Percentiles rank a stretch among this genome's conserved stretches.
phyloP scores from a whole-genome alignment of 2,329 filamentous ascomycete genomes.

The Pyrenochaeta sp. region DNA sequence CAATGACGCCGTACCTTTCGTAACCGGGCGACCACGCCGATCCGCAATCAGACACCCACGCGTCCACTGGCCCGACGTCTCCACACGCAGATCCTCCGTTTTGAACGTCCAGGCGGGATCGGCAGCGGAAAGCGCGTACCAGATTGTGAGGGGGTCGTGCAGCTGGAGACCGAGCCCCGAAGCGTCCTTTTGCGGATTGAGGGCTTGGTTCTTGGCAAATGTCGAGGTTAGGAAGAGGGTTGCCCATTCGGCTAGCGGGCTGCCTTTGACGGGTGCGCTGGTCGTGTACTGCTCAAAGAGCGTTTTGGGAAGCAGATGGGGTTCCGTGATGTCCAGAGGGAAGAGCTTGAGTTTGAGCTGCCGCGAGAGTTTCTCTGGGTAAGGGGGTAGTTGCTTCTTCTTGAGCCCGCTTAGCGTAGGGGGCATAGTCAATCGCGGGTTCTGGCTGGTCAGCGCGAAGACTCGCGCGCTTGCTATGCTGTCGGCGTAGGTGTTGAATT shows the following conservation, averaged over 20 bases:
- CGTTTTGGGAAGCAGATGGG: conserved; percentile 53
- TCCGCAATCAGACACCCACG: conserved; percentile 90
- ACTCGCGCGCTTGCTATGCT: conserved; percentile 58
- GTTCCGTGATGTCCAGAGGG: conserved; percentile 58
- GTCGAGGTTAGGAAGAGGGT: conserved; percentile 56
- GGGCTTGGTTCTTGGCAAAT: conserved; percentile 55
- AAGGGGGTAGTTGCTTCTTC: conserved; percentile 43
- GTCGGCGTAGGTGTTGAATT: conserved; percentile 97
- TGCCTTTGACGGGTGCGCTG: conserved; percentile 36
- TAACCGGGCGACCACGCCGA: conserved; percentile 67
- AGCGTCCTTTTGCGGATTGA: conserved; percentile 47
- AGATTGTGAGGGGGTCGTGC: conserved; percentile 57
- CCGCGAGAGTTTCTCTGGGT: conserved; percentile 53
- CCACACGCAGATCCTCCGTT: conserved; percentile 82
- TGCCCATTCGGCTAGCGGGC: conserved; percentile 57
- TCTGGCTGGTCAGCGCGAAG: conserved; percentile 60
- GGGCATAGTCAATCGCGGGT: conserved; percentile 82
- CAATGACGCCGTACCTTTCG: conserved; percentile 42
- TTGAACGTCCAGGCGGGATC: conserved; percentile 47
- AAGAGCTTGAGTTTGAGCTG: conserved; percentile 58
- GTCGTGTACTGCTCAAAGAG: conserved; percentile 44
- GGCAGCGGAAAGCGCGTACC: conserved; percentile 41
- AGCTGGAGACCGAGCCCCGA: conserved; percentile 53
- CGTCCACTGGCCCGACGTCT: conserved; percentile 94
- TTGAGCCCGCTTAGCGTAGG: conserved; percentile 60